A percentile compares a stretch with the other conserved stretches of the same genome.
Evolutionary conservation across 192 early-diverging fungal species (phyloP).

Genomic region (Entophlyctis luteolus): DNA sequence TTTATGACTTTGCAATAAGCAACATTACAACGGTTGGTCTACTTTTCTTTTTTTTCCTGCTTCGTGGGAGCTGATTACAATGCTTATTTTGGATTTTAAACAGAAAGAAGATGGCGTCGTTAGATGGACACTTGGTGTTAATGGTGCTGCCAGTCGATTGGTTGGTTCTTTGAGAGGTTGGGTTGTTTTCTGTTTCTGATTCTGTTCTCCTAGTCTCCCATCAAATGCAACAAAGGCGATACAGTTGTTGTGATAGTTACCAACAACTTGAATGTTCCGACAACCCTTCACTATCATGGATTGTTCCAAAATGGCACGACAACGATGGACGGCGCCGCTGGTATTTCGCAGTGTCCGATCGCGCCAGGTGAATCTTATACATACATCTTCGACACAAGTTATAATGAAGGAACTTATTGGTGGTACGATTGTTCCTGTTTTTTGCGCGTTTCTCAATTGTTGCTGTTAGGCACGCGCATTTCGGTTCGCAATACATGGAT

Average conservation of each 20-base stretch:
- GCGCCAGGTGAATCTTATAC: conserved; percentile 42
- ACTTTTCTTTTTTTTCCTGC: too few species aligned
- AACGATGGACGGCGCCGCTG: conserved; percentile 11
- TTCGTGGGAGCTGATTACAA: too few species aligned
- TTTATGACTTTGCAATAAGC: too few species aligned
- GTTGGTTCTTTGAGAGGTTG: too few species aligned
- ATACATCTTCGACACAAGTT: conserved; percentile 57
- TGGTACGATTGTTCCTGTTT: conserved; percentile 22
- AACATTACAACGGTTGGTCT: too few species aligned
- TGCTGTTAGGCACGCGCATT: conserved; percentile 57
- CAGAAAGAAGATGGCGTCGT: too few species aligned
- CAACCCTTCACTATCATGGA: conserved; percentile 60
- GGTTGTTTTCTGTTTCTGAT: too few species aligned
- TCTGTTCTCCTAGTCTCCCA: too few species aligned
- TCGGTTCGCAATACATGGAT: conserved; percentile 45
- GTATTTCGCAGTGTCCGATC: conserved; percentile 11
- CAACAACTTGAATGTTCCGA: conserved; percentile 37
- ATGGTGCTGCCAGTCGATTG: too few species aligned
- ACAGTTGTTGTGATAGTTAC: conserved; percentile 20
- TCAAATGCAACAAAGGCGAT: not conserved
- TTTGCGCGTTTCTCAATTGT: not conserved
- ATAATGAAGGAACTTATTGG: conserved; percentile 81
- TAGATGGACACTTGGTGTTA: too few species aligned
- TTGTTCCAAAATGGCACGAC: conserved; percentile 68
- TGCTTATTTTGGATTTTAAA: too few species aligned